Evolutionary conservation across 2,329 filamentous ascomycete genomes (phyloP).

Genomic region (Hypoxylon sp.): DNA sequence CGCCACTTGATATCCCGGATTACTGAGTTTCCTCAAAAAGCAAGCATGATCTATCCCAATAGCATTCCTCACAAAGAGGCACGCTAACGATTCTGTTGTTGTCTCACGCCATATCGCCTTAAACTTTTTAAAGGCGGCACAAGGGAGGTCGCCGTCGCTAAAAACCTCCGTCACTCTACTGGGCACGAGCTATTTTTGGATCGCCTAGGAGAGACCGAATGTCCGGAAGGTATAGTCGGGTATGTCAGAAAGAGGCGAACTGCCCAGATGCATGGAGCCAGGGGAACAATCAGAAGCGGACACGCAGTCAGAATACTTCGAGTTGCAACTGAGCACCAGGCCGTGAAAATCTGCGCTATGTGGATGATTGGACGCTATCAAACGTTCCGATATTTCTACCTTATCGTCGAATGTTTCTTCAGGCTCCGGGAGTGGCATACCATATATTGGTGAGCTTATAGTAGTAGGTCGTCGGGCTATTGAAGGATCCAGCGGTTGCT

Average conservation of each 20-base stretch:
- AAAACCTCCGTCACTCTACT: slow-evolving; percentile 5
- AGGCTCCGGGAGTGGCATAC: no score
- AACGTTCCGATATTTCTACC: no score
- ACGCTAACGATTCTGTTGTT: slow-evolving; percentile 31
- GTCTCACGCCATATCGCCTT: not conserved
- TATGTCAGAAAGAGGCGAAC: no score
- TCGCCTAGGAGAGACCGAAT: not conserved
- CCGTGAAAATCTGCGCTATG: no score
- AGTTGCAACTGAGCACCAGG: no score
- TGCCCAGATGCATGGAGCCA: no score
- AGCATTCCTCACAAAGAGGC: slow-evolving; percentile 47
- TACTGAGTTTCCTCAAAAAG: slow-evolving; percentile 29
- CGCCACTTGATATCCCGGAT: slow-evolving; percentile 50
- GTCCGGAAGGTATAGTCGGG: not conserved
- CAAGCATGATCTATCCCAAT: slow-evolving; percentile 31
- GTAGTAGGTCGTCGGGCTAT: no score
- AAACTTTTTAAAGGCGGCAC: slow-evolving; percentile 1
- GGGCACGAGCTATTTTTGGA: slow-evolving; percentile 6
- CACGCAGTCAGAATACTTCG: slow-evolving; percentile 1
- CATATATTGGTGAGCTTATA: no score
- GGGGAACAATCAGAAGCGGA: slow-evolving; percentile 5
- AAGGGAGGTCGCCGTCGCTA: slow-evolving; percentile 1
- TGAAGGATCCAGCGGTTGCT: no score
- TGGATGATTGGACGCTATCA: no score
- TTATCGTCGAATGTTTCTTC: no score